These are phyloP conservation scores for Anaeromyces robustus DNA, from an alignment of 192 early-diverging fungal genomes.

Conservation along the genomic window DNA sequence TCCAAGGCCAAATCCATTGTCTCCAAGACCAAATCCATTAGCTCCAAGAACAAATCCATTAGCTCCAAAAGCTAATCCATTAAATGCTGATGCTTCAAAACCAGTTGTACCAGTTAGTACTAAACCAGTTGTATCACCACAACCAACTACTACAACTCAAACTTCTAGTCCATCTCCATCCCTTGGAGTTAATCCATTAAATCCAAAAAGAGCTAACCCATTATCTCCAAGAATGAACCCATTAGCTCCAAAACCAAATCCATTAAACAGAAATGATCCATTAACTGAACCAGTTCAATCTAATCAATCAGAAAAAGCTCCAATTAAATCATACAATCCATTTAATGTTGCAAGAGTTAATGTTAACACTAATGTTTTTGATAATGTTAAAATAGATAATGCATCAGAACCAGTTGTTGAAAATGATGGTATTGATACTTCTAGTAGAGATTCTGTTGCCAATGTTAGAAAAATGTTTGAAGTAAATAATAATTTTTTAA, in stretches of 20 bases:
- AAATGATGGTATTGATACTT: neutral
- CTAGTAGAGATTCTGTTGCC: neutral
- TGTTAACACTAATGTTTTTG: neutral
- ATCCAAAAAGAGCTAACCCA: neutral
- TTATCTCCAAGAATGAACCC: neutral
- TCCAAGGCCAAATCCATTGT: neutral
- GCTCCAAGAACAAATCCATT: neutral
- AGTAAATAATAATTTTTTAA: neutral
- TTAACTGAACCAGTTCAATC: neutral
- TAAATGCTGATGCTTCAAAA: neutral
- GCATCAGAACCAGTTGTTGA: neutral
- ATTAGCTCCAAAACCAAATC: neutral
- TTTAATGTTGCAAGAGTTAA: neutral
- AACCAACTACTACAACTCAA: neutral
- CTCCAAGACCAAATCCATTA: neutral
- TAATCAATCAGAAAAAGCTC: neutral
- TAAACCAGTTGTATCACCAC: neutral
- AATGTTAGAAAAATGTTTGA: neutral
- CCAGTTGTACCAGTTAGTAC: neutral
- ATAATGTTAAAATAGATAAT: neutral
- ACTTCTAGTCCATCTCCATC: too few species aligned
- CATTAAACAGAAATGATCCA: neutral
- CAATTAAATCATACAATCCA: neutral
- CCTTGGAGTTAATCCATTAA: neutral
- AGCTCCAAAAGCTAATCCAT: neutral